Base-by-base conservation (phyloP, 176 grass and related monocot species). In the Carex parvula region DNA sequence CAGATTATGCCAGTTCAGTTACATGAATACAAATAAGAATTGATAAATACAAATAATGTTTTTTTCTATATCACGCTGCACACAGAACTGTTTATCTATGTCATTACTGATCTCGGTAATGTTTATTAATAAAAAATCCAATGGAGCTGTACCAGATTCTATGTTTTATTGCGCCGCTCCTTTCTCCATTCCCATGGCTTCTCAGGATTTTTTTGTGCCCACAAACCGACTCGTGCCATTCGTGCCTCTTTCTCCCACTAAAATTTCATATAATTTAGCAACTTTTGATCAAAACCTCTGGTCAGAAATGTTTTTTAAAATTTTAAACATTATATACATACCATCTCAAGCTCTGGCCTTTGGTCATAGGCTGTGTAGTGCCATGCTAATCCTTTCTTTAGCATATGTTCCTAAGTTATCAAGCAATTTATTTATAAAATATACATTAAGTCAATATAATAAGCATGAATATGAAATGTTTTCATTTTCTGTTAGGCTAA, bases 121-220 rank as follows among this genome's bases (percentile, higher is more conserved):
- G 17, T 3, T 41, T 60, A 82, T 46, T 16, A 46, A 14, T 62
- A 42, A 44, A 13, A 13, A 55, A 54, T 76, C 48, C 54, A 29
- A 53, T 54, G 21, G 48, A 55, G 0, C 14, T 76, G 70, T 52
- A 55, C 72, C 37, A 8, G 16, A 82, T 29, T 22, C 88, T 73
- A 93, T 81, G 44, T 64, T 52, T 82, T 63, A 3, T 82, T 81
- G 44, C 60, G 86, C 24, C 70, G 83, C 26, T 81, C 81, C 70
- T 89, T 95, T 68, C 92, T 92, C 92, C 92, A 95, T 76, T 95
- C 89, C 95, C 95, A 98, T 88, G 95, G 92, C 74, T 93, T 90
- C 52, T 93, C 83, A 1, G 92, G 89, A 63, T 95, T 74, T 0
- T 80, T 60, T 57, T 44, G 81, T 58, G 88, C 69, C 95, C 92